These are phyloP conservation scores for Trametes gibbosa DNA, from an alignment of 768 basidiomycete species.

Conservation along the genomic window DNA sequence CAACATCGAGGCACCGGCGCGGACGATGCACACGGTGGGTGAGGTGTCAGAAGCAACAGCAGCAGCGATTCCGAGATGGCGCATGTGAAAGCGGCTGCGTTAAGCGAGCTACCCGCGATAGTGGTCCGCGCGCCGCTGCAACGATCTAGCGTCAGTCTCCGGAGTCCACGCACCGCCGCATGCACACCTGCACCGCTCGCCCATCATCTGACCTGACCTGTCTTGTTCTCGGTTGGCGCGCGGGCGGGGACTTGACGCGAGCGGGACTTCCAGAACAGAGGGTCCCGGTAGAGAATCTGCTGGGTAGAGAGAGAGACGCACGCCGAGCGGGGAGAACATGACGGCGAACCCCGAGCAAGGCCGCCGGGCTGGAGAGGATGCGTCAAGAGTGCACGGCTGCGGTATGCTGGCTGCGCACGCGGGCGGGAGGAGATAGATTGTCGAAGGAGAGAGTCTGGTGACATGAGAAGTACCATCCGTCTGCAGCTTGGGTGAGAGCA, in stretches of 20 bases:
- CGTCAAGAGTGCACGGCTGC: neutral
- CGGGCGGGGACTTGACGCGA: neutral
- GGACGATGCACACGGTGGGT: neutral
- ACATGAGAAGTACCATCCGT: constrained; percentile 1
- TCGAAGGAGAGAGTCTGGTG: neutral
- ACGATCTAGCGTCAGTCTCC: neutral
- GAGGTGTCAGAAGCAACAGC: too few relatives aligned
- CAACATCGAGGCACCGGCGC: neutral
- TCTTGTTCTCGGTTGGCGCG: neutral
- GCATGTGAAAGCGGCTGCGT: neutral
- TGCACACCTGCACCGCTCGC: neutral
- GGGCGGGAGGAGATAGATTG: constrained; percentile 2
- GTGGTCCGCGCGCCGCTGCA: neutral
- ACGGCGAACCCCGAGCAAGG: neutral
- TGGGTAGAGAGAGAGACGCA: neutral
- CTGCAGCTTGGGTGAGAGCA: neutral
- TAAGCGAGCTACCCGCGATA: constrained; percentile 13
- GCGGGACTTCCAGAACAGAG: neutral
- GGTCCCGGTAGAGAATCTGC: neutral
- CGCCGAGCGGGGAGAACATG: neutral
- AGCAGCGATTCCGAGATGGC: too few relatives aligned
- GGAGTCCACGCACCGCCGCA: too few relatives aligned
- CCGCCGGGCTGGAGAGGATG: neutral
- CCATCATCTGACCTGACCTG: neutral
- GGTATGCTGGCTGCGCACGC: neutral